Evolutionary conservation across 306 rosid species (phyloP).

Genomic region (Casuarina equisetifolia): DNA sequence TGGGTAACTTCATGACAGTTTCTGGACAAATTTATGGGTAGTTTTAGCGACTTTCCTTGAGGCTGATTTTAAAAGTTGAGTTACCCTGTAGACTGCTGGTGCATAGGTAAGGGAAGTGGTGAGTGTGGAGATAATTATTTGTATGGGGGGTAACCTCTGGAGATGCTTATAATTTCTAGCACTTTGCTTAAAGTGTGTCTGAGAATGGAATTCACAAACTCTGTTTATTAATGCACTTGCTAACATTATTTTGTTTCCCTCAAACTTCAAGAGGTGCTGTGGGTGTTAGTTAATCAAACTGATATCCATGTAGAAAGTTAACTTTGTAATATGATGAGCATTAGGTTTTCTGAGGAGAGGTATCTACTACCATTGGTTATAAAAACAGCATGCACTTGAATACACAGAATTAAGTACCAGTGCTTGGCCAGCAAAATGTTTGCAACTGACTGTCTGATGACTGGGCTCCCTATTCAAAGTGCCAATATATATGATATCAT

Average conservation of each 20-base stretch:
- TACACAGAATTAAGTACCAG: neutral
- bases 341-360: neutral
- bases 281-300: neutral
- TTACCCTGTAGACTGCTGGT: neutral
- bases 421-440: neutral
- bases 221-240: neutral
- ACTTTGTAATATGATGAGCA: neutral
- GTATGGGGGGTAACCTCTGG: neutral
- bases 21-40: neutral
- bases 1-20: neutral
- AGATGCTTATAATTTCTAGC: neutral
- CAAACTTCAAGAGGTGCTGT: neutral
- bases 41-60: too few species aligned
- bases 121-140: neutral
- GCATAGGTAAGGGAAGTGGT: neutral
- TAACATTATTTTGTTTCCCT: neutral
- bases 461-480: neutral
- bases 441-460: neutral
- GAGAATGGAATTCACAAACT: neutral
- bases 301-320: neutral
- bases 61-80: neutral
- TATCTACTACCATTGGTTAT: neutral
- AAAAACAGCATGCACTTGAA: conserved; percentile 1
- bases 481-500: neutral
- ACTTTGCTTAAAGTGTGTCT: neutral